Percentiles rank a stretch among this genome's conserved stretches.
phyloP scores from a whole-genome alignment of 2,329 filamentous ascomycete species.

The Cercospora nicotianae region DNA sequence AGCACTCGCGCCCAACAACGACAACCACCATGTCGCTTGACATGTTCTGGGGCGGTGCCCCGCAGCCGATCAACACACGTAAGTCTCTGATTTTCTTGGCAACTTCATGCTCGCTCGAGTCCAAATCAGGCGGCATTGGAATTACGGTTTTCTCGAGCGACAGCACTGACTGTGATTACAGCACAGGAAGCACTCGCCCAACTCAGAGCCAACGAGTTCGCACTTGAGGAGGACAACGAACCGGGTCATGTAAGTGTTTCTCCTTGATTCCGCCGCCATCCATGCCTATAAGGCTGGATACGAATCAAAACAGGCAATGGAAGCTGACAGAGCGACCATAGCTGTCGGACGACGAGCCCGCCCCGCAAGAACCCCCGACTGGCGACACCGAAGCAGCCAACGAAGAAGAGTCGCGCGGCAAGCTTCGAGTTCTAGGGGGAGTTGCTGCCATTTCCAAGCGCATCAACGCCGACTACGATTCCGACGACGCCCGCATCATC shows the following conservation, averaged over 20 bases:
- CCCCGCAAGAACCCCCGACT: constrained; percentile 23
- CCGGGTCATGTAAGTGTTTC: constrained; percentile 15
- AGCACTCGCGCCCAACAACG: neutral
- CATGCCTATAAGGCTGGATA: neutral
- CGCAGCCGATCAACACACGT: constrained; percentile 19
- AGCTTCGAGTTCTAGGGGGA: constrained; percentile 42
- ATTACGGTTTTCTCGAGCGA: neutral
- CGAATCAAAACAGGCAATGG: neutral
- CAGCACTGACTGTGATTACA: neutral
- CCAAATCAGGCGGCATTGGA: neutral
- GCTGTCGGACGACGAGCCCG: constrained; percentile 24
- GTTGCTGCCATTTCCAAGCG: constrained; percentile 46
- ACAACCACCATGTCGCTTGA: constrained; percentile 15
- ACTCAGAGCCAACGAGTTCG: constrained; percentile 7
- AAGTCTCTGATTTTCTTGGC: constrained; percentile 7
- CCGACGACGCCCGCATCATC: constrained; percentile 51
- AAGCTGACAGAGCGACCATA: constrained; percentile 15
- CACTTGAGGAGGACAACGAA: constrained; percentile 8
- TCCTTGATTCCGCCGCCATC: neutral
- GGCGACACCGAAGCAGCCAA: constrained; percentile 15
- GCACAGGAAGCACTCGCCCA: constrained; percentile 6
- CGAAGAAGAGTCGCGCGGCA: constrained; percentile 4
- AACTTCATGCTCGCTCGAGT: neutral
- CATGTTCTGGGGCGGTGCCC: constrained; percentile 27
- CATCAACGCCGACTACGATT: constrained; percentile 47